These are phyloP conservation scores for Cryphonectria japonica DNA, from an alignment of 2,329 filamentous ascomycete genomes.

Conservation along the genomic window DNA sequence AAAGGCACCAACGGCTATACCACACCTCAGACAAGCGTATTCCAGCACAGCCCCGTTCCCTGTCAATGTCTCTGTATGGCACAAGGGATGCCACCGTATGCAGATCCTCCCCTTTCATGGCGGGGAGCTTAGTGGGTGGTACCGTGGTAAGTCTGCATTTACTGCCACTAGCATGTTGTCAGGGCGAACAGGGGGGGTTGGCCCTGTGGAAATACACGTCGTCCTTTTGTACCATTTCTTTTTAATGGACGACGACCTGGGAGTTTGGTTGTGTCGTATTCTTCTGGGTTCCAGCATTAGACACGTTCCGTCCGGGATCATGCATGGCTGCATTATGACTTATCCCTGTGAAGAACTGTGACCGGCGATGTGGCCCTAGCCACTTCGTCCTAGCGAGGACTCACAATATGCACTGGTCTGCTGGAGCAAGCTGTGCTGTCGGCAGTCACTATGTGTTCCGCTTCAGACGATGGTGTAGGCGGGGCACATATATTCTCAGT, in stretches of 20 bases:
- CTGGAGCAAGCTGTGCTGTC: neutral
- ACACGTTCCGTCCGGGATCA: conserved; percentile 2
- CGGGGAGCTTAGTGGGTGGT: neutral
- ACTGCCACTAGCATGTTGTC: neutral
- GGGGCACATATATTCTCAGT: conserved; percentile 21
- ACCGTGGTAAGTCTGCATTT: neutral
- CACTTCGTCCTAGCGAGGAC: neutral
- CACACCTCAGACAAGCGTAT: conserved; percentile 18
- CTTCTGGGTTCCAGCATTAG: conserved; percentile 9
- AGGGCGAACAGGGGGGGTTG: neutral
- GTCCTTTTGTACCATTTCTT: neutral
- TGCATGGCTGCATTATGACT: conserved; percentile 9
- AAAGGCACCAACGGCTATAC: neutral
- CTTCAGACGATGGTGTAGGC: neutral
- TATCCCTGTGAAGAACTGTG: conserved; percentile 1
- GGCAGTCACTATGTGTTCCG: no score
- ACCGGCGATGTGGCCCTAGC: neutral
- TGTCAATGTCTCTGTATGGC: neutral
- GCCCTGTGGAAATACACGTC: neutral
- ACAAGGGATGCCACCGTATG: neutral
- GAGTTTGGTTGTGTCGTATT: conserved; percentile 6
- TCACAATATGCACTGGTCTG: neutral
- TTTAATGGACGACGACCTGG: neutral
- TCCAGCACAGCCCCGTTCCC: conserved; percentile 17
- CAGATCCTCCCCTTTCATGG: neutral